phyloP scores from a whole-genome alignment of 768 basidiomycete species.

The Amanita subjunquillea region DNA sequence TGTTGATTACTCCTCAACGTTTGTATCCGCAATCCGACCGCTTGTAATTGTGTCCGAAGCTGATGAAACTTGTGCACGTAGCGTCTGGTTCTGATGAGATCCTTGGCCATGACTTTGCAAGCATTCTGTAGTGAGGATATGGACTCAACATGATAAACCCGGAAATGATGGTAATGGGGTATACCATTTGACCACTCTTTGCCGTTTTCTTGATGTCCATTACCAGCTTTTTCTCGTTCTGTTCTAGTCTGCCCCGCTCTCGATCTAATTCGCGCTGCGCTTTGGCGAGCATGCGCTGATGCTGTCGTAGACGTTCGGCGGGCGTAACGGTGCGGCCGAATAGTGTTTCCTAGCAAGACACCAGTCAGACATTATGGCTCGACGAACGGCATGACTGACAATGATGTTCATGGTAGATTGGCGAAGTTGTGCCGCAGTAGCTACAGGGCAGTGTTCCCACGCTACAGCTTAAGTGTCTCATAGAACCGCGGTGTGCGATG shows the following conservation, averaged over 20 bases:
- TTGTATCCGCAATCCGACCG: conserved; percentile 91
- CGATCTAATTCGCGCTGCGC: conserved; percentile 97
- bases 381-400: conserved; percentile 27
- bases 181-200: conserved; percentile 88
- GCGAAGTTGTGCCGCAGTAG: no score
- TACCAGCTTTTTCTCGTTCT: conserved; percentile 94
- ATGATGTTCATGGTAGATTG: conserved; percentile 62
- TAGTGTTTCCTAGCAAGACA: conserved; percentile 70
- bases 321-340: conserved; percentile 94
- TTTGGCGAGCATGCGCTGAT: conserved; percentile 92
- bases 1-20: conserved; percentile 94
- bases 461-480: no score
- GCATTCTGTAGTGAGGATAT: conserved; percentile 57
- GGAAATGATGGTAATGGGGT: conserved; percentile 8
- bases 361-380: background rate
- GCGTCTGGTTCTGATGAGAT: conserved; percentile 89
- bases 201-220: conserved; percentile 95
- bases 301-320: conserved; percentile 92
- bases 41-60: conserved; percentile 97
- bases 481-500: no score
- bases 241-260: conserved; percentile 88
- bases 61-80: conserved; percentile 98
- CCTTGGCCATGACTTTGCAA: conserved; percentile 99
- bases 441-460: no score
- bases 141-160: background rate